Base-by-base conservation (phyloP, 129 eudicot genomes). In the Escallonia herrerae region DNA sequence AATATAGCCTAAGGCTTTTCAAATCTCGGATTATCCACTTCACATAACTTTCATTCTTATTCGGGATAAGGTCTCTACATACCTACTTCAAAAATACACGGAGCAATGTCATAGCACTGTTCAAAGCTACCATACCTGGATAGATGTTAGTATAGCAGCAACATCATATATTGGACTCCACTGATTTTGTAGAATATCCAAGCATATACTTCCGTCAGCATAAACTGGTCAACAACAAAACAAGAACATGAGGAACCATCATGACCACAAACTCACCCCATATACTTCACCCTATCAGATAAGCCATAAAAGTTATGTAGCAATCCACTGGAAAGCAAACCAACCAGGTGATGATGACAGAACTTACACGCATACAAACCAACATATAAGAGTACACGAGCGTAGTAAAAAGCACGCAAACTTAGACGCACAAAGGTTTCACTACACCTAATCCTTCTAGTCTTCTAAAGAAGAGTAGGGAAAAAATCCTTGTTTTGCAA, bases 131-230 rank as follows among this genome's bases (percentile, higher is more conserved):
- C 15, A 39, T 80, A 82, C 87, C 87, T 82, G 87, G 64, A 82
- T 82, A 40, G 87, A 82, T 43, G 87, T 82, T 15, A 82, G 80
- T 48, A 78, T 82, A 40, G 87, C 80, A 5, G 84, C 87, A 2
- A 82, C 87, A 75, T 82, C 83, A 68, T 82, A 79, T 47, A 79
- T 78, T 3, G 87, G 87, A 64, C 84, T 78, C 87, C 87, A 82
- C 62, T 79, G 81, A 56, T 78, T 79, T 73, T 82, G 84, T 56
- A 82, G 73, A 37, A 78, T 79, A 60, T 82, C 87, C 81, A 82
- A 67, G 76, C 87, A 82, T 58, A 82, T 74, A 54, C 83, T 82
- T 60, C 87, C 87, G 75, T 82, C 87, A 11, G 83, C 83, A 66
- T 82, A 82, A 75, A 82, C 87, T 82, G 76, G 11, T 40, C 11